A percentile compares a stretch with the other conserved stretches of the same genome.
phyloP scores from a whole-genome alignment of 352 stramenopile genomes.

The Globisporangium nagaii region DNA sequence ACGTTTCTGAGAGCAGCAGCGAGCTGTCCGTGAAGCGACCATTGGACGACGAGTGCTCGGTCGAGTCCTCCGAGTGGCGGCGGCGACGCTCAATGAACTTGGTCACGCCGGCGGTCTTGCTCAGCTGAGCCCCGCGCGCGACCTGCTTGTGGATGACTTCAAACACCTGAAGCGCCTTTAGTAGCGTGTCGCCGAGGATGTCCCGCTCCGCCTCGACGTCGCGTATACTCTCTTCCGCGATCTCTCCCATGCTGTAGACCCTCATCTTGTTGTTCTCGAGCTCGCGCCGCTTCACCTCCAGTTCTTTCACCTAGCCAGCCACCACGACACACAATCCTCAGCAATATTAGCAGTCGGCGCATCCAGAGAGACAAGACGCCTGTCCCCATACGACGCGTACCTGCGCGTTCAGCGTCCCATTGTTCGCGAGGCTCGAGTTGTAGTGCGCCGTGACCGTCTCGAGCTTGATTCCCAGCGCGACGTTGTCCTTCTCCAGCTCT shows the following conservation, averaged over 20 bases:
- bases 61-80: slow-evolving; percentile 1
- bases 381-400: too few relatives aligned
- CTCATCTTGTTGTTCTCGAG: background rate
- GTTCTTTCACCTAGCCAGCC: background rate
- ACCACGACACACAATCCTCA: too few relatives aligned
- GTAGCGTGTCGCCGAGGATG: background rate
- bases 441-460: background rate
- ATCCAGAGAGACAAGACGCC: too few relatives aligned
- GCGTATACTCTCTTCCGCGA: background rate
- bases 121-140: background rate
- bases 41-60: slow-evolving; percentile 5
- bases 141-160: slow-evolving; percentile 1
- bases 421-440: background rate
- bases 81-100: background rate
- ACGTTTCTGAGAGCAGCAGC: slow-evolving; percentile 19
- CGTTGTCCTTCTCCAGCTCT: slow-evolving; percentile 1
- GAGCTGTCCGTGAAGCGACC: slow-evolving; percentile 8
- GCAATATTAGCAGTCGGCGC: too few relatives aligned
- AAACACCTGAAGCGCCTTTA: slow-evolving; percentile 1
- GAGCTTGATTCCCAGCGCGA: background rate
- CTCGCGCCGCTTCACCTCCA: background rate
- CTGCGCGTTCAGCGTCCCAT: background rate
- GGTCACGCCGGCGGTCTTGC: background rate
- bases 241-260: background rate
- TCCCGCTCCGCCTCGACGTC: background rate